These are phyloP conservation scores for Coriolopsis trogii DNA, from an alignment of 1,284 basidiomycete genomes.

Conservation along the genomic window DNA sequence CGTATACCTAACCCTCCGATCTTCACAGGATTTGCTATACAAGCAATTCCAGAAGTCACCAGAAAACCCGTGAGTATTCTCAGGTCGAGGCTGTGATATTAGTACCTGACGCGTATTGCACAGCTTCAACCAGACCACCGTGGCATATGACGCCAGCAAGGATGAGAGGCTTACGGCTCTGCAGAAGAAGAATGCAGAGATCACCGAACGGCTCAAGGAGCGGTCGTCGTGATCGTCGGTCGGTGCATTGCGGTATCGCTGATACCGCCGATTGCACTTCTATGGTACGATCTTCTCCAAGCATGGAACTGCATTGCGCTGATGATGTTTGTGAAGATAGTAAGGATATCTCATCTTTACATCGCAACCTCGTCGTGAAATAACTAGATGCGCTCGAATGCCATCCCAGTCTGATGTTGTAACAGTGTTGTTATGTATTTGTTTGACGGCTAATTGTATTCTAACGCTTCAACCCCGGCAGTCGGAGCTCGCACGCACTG, in stretches of 20 bases:
- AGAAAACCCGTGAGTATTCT: conserved; percentile 75
- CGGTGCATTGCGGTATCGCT: not conserved
- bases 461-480: not conserved
- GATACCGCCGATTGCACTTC: too few species aligned
- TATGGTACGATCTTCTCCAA: not conserved
- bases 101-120: not conserved
- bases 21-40: conserved; percentile 64
- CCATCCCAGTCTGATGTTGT: not conserved
- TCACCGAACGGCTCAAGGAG: conserved; percentile 52
- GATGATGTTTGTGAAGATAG: too few species aligned
- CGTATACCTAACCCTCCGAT: conserved; percentile 3
- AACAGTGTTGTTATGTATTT: not conserved
- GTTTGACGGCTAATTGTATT: not conserved
- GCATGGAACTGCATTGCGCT: not conserved
- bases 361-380: too few species aligned
- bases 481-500: too few species aligned
- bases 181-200: conserved; percentile 54
- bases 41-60: conserved; percentile 90
- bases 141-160: conserved; percentile 83
- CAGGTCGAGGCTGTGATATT: conserved; percentile 6
- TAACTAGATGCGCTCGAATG: too few species aligned
- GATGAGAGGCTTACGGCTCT: conserved; percentile 79
- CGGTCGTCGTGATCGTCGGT: conserved; percentile 16
- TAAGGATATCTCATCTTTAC: too few species aligned
- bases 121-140: conserved; percentile 82